A percentile compares a stretch with the other conserved stretches of the same genome.
These are phyloP conservation scores for Didymella arachidicola DNA, from an alignment of 2,329 filamentous ascomycete species.

Conservation along the genomic window DNA sequence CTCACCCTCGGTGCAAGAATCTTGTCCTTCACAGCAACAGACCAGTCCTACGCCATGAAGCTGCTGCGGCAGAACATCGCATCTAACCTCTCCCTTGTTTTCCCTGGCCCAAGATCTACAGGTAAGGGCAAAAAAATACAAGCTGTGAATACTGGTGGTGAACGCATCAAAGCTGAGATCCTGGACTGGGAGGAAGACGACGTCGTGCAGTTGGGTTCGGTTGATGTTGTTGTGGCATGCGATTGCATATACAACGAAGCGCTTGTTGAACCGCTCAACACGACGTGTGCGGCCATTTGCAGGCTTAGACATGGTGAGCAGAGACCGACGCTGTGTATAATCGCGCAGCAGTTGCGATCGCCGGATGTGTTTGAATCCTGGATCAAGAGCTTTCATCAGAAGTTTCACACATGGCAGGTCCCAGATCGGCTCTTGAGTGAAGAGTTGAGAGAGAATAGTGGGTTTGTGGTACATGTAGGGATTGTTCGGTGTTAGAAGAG, in stretches of 20 bases:
- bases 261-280: constrained; percentile 81
- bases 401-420: constrained; percentile 80
- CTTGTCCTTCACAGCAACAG: constrained; percentile 76
- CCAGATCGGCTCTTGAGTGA: constrained; percentile 68
- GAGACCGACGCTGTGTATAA: constrained; percentile 73
- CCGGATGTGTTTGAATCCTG: constrained; percentile 85
- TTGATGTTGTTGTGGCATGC: constrained; percentile 81
- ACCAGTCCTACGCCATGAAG: constrained; percentile 84
- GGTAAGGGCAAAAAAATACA: constrained; percentile 19
- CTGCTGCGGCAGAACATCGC: constrained; percentile 78
- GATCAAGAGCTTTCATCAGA: constrained; percentile 70
- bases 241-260: constrained; percentile 97
- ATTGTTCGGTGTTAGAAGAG: constrained; percentile 31
- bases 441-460: constrained; percentile 68
- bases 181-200: constrained; percentile 83
- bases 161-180: constrained; percentile 21
- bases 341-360: constrained; percentile 88
- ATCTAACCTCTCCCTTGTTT: constrained; percentile 59
- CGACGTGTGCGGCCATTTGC: constrained; percentile 79
- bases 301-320: constrained; percentile 52
- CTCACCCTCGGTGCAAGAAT: constrained; percentile 70
- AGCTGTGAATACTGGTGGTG: constrained; percentile 55
- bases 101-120: constrained; percentile 17
- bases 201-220: constrained; percentile 57
- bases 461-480: constrained; percentile 85